phyloP scores from a whole-genome alignment of 805 yeast genomes.

The Yamadazyma olivae region DNA sequence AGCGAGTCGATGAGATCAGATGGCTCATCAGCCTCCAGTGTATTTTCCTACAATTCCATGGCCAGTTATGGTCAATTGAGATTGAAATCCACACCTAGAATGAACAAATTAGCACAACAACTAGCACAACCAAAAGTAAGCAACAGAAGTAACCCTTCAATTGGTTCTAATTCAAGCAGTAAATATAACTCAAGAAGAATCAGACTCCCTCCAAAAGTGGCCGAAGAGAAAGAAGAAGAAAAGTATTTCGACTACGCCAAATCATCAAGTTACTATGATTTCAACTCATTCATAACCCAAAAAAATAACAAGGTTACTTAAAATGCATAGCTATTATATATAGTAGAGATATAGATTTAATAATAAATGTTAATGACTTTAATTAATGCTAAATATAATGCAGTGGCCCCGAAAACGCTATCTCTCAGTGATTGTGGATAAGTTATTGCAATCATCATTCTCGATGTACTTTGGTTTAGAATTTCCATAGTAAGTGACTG shows the following conservation, averaged over 20 bases:
- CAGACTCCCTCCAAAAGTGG: conserved; percentile 6
- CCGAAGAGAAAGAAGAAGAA: conserved; percentile 10
- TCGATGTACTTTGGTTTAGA: neutral
- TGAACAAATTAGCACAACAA: neutral
- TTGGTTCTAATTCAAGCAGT: conserved; percentile 10
- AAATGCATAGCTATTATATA: neutral
- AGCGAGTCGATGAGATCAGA: conserved; percentile 20
- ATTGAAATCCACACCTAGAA: conserved; percentile 1
- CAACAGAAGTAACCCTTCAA: conserved; percentile 6
- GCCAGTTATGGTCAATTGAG: conserved; percentile 20
- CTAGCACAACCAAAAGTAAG: neutral
- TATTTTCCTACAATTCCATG: conserved; percentile 16
- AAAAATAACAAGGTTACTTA: conserved; percentile 7
- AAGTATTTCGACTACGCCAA: conserved; percentile 35
- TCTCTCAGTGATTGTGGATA: conserved; percentile 5
- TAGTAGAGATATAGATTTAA: neutral
- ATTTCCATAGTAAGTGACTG: conserved; percentile 38
- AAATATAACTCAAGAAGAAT: conserved; percentile 17
- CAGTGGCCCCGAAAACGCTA: no score
- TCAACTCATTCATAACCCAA: conserved; percentile 33
- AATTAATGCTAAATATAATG: neutral
- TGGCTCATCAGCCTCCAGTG: conserved; percentile 14
- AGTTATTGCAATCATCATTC: neutral
- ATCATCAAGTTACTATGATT: conserved; percentile 26
- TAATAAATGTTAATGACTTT: neutral